Evolutionary conservation across 2,329 filamentous ascomycete genomes (phyloP).

Genomic region (Paraphoma chrysanthemicola): DNA sequence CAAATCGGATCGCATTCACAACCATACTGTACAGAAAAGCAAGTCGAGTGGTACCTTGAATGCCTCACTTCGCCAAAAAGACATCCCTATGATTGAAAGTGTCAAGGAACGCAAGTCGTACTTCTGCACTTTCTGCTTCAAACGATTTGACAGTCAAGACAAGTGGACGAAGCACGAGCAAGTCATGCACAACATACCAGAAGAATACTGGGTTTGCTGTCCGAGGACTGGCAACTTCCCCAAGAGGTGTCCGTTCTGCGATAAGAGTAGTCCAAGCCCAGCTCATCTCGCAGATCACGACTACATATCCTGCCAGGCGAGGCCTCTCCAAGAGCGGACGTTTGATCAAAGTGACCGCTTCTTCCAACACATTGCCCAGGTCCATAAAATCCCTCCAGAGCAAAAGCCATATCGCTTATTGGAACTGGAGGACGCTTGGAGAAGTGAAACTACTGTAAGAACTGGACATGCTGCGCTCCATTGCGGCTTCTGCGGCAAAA

Average conservation of each 20-base stretch:
- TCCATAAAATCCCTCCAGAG: conserved; percentile 50
- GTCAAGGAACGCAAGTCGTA: conserved; percentile 1
- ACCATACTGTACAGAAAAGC: conserved; percentile 7
- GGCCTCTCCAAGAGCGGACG: conserved; percentile 60
- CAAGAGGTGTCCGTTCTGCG: conserved; percentile 58
- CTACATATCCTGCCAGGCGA: conserved; percentile 64
- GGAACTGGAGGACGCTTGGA: conserved; percentile 30
- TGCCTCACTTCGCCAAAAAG: conserved; percentile 8
- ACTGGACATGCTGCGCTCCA: conserved; percentile 29
- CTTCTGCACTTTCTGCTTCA: conserved; percentile 36
- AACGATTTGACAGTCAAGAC: conserved; percentile 51
- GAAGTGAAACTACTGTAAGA: conserved; percentile 21
- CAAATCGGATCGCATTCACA: too few relatives aligned
- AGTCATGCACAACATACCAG: conserved; percentile 64
- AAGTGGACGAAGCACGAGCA: conserved; percentile 67
- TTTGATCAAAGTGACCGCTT: conserved; percentile 60
- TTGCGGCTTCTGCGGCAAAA: conserved; percentile 36
- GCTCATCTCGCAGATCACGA: conserved; percentile 60
- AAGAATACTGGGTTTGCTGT: conserved; percentile 33
- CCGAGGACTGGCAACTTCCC: conserved; percentile 45
- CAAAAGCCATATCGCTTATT: conserved; percentile 50
- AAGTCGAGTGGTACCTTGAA: conserved; percentile 27
- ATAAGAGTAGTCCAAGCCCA: conserved; percentile 51
- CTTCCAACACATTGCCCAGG: conserved; percentile 57
- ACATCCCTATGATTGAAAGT: too few relatives aligned